A percentile compares a stretch with the other conserved stretches of the same genome.
These are phyloP conservation scores for Cladosporium sp. DNA, from an alignment of 2,329 filamentous ascomycete genomes.

Conservation along the genomic window DNA sequence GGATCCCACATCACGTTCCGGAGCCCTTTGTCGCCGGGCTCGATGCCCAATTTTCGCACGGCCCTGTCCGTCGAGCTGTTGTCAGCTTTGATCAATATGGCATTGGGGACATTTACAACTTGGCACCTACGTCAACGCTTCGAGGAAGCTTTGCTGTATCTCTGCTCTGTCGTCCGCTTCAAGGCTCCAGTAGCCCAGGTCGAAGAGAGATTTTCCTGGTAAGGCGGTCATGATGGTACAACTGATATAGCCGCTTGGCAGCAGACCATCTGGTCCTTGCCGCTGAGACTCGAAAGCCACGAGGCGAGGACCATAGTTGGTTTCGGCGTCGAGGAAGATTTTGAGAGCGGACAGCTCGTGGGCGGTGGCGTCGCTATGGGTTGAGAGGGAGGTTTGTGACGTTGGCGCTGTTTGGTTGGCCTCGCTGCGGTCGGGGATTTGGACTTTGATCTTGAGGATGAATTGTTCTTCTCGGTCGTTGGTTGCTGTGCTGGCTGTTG, in stretches of 20 bases:
- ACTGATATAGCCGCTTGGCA: slow-evolving; percentile 33
- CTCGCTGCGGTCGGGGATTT: slow-evolving; percentile 21
- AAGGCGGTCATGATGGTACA: slow-evolving; percentile 34
- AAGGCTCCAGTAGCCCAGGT: slow-evolving; percentile 33
- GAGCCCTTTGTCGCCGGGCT: slow-evolving; percentile 35
- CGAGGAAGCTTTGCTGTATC: slow-evolving; percentile 30
- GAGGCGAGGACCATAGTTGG: slow-evolving; percentile 29
- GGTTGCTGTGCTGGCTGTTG: not conserved
- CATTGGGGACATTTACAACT: no score
- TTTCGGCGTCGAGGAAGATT: slow-evolving; percentile 24
- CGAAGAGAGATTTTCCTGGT: slow-evolving; percentile 32
- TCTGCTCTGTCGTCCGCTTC: slow-evolving; percentile 22
- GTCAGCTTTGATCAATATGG: not conserved
- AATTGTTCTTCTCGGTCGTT: slow-evolving; percentile 18
- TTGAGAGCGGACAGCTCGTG: slow-evolving; percentile 32
- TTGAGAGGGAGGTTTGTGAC: slow-evolving; percentile 32
- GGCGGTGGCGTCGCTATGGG: slow-evolving; percentile 30
- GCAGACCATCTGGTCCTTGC: slow-evolving; percentile 26
- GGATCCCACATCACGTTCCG: slow-evolving; percentile 35
- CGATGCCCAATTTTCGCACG: slow-evolving; percentile 31
- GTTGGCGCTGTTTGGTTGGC: slow-evolving; percentile 21
- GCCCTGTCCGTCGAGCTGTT: slow-evolving; percentile 17
- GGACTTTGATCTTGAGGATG: slow-evolving; percentile 36
- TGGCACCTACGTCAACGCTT: slow-evolving; percentile 25
- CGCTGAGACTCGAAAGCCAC: slow-evolving; percentile 25